phyloP scores from a whole-genome alignment of 2,329 filamentous ascomycete species.

The Talaromyces sp. region DNA sequence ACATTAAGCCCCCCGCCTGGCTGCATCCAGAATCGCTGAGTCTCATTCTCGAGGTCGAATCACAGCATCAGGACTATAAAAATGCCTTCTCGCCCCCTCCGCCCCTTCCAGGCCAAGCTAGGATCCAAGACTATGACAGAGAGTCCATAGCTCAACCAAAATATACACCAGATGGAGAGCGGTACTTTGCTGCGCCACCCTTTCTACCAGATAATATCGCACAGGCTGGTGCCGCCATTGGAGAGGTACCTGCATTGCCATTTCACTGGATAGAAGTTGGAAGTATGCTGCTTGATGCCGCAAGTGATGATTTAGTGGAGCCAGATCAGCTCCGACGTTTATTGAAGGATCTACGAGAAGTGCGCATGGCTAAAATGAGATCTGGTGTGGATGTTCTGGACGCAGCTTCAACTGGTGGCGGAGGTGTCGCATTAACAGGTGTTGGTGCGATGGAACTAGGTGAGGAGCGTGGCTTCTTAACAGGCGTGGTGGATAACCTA shows the following conservation, averaged over 20 bases:
- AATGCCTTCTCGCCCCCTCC: constrained; percentile 78
- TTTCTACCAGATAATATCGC: constrained; percentile 78
- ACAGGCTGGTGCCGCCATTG: constrained; percentile 58
- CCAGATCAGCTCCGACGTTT: constrained; percentile 74
- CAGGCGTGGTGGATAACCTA: constrained; percentile 83
- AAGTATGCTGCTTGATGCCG: constrained; percentile 82
- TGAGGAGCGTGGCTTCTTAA: constrained; percentile 81
- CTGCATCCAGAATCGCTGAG: constrained; percentile 74
- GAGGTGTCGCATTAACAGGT: constrained; percentile 74
- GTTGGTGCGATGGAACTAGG: constrained; percentile 92
- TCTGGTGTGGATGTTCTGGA: constrained; percentile 73
- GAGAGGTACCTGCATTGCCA: constrained; percentile 59
- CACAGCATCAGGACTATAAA: constrained; percentile 61
- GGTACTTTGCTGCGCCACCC: constrained; percentile 63
- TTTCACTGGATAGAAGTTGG: constrained; percentile 96
- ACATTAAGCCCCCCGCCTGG: constrained; percentile 91
- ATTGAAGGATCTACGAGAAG: constrained; percentile 80
- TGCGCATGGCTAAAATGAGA: constrained; percentile 85
- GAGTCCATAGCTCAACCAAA: constrained; percentile 30
- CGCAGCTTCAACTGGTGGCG: constrained; percentile 51
- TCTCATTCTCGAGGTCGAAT: constrained; percentile 80
- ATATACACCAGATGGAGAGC: constrained; percentile 43
- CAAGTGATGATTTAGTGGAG: constrained; percentile 77
- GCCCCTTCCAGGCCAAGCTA: constrained; percentile 57
- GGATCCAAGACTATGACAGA: constrained; percentile 27